Evolutionary conservation across 495 filamentous ascomycete species (phyloP), one percentile per base, ranked within the genome.

Genomic region (Geoglossum glabrum): DNA sequence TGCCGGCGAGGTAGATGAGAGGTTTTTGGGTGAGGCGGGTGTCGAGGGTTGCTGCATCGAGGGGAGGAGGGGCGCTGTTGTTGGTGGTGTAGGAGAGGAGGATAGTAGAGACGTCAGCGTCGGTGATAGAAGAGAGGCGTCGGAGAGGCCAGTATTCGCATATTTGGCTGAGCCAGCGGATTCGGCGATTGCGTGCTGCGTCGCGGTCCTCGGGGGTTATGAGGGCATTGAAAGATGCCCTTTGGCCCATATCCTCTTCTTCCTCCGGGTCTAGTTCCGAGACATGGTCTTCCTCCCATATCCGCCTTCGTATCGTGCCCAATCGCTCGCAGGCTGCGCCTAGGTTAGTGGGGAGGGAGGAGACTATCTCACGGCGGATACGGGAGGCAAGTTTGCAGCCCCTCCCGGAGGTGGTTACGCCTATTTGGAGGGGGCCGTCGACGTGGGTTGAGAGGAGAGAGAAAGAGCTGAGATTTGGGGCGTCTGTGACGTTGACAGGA

Each of bases 131-230:
- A 8, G 88, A 87, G 1, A 98, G 77, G 19, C 85, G 80, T 47
- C 79, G 79, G 23, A 98, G 73, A 1, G 92, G 90, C 93, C 93
- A 98, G 70, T 98, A 98, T 73, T 98, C 92, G 75, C 93, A 98
- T 19, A 98, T 90, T 66, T 98, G 92, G 19, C 83, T 79, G 2
- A 98, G 70, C 93, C 93, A 98, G 26, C 92, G 80, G 72, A 93
- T 88, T 43, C 92, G 75, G 54, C 93, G 74, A 19, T 77, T 87
- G 69, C 85, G 88, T 8, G 80, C 80, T 1, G 84, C 85, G 51
- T 86, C 82, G 4, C 75, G 68, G 63, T 90, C 87, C 57, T 78
- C 76, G 52, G 87, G 84, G 10, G 71, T 72, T 9, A 97, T 76
- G 0, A 97, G 70, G 56, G 79, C 79, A 66, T 98, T 98, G 70